Evolutionary conservation across 2,329 filamentous ascomycete species (phyloP), one percentile per base, ranked within the genome.

Genomic region (Curvularia sp.): DNA sequence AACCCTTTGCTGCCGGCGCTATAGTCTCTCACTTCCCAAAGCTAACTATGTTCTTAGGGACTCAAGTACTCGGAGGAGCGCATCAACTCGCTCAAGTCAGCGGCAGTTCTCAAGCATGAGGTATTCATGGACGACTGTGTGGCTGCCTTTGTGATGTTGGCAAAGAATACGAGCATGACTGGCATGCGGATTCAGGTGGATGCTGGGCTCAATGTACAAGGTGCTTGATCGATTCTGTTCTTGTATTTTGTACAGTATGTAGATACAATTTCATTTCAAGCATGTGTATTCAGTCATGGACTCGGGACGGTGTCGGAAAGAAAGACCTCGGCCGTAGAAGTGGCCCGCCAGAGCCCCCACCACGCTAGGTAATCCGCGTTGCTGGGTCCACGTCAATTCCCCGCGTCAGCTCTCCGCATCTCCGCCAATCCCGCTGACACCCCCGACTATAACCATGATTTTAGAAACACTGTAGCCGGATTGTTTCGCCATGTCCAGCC

Each of bases 31-130:
- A 9, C 7, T 46, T 30, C n/a, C 44, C 12, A 28, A 30, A 26
- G 7, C 30, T 58, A 15, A 53, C 39, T 24, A 49, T 28, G 1
- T 13, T 4, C 3, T 12, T 15, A 80, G 84, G 87, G 87, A 12
- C 75, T 83, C 47, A 80, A 75, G 61, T 91, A 87, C 73, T 78
- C 83, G 0, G 75, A 82, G 2, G 88, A 90, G 65, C 78, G 77
- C 60, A 84, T 89, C 47, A 76, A 86, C 54, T 75, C 63, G 1
- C 78, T 85, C 63, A 84, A 81, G 57, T 77, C 87, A n/a, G 81
- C 77, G 44, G 85, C 87, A 1, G 83, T 81, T 54, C 78, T 93
- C 38, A 87, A 89, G 75, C 82, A 81, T 65, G 82, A 82, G 75
- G 83, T 81, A 26, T 80, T 80, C 60, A 65, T 85, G 42, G 78